Evolutionary conservation across 306 rosid genomes (phyloP).

Genomic region (Prunus mira): DNA sequence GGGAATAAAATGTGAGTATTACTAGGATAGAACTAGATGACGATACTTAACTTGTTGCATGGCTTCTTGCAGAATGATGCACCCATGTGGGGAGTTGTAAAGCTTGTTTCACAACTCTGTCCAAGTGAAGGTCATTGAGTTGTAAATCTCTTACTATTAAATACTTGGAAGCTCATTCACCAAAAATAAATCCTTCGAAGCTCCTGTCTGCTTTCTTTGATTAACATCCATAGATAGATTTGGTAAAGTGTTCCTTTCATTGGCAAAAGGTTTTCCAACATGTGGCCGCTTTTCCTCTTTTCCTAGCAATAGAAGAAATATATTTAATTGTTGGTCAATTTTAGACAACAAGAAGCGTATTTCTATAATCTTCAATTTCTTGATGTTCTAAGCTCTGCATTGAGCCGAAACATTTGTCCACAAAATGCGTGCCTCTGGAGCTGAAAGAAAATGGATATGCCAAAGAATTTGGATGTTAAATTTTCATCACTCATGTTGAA

Average conservation of each 20-base stretch:
- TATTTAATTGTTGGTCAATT: neutral
- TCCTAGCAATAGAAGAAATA: neutral
- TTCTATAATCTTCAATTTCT: neutral
- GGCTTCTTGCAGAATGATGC: constrained; percentile 84
- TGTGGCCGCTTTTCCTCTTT: neutral
- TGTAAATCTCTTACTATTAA: no score
- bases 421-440: no score
- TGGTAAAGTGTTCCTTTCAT: neutral
- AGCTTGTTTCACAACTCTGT: constrained; percentile 63
- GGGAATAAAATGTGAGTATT: no score
- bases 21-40: neutral
- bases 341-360: no score
- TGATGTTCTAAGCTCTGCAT: neutral
- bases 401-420: no score
- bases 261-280: neutral
- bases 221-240: neutral
- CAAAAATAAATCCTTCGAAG: neutral
- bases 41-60: neutral
- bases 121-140: constrained; percentile 32
- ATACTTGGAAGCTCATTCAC: neutral
- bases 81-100: constrained; percentile 69
- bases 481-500: no score
- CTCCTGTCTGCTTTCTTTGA: neutral
- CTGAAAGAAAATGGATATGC: no score
- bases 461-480: no score